Base-by-base conservation (phyloP, 768 basidiomycete species). In the Termitomyces sp. region DNA sequence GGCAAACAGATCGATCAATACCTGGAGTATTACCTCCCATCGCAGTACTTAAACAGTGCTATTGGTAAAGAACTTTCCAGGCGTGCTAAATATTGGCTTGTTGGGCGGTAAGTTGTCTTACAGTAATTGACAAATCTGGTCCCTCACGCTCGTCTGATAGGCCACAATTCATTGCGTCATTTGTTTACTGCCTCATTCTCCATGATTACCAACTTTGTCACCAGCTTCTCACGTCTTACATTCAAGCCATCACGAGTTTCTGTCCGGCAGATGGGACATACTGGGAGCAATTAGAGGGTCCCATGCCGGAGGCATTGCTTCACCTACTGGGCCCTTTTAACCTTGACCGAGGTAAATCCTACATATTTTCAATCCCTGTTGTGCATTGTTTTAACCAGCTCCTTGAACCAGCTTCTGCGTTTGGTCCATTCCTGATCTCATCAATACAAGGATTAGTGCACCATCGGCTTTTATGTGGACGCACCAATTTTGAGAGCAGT, bases 61-160 rank as follows among this genome's bases (percentile, higher is more conserved):
- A n/a, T n/a, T n/a, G n/a, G n/a, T n/a, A n/a, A n/a, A n/a, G n/a
- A n/a, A n/a, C n/a, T n/a, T n/a, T n/a, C n/a, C 12, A 44, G 20
- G 20, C 51, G 51, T 11, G 51, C 51, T 20, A 33, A 6, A 20
- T 52, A 52, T 27, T 52, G 51, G 51, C 32, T 52, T 7, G 5
- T 20, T 33, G 51, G 51, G 15, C 3, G 51, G 51, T 43, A 44
- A 4, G 51, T 32, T 20, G 12, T 6, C 12, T 31, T 13, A 22
- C 5, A 12, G 9, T 7, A 39, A 18, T 16, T 18, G 2, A 38
- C 23, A 11, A 11, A 1, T n/a, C n/a, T 13, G 10, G n/a, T 18
- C 9, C 27, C 18, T 20, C 2, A 50, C 16, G 18, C 1, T 12
- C 27, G 16, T 2, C 7, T n/a, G 16, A 13, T 15, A 52, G 41